A percentile compares a stretch with the other conserved stretches of the same genome.
Evolutionary conservation across 345 rosid species (phyloP).

Genomic region (Moricandia arvensis): DNA sequence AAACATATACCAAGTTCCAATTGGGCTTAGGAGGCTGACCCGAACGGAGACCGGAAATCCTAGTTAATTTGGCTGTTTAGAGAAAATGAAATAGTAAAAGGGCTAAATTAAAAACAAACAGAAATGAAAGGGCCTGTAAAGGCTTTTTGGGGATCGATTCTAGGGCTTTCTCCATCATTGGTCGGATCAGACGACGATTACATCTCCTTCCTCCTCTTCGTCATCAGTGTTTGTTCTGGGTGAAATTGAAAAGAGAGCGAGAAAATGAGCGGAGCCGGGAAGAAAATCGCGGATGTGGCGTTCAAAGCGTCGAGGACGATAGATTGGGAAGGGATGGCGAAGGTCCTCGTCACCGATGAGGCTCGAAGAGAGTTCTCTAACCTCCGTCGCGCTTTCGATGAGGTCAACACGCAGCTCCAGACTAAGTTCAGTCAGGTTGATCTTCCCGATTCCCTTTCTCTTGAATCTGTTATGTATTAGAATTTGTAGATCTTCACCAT

Average conservation of each 20-base stretch:
- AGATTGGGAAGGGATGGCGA: constrained; percentile 97
- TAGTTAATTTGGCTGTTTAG: no score
- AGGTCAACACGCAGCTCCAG: constrained; percentile 80
- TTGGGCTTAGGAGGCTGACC: no score
- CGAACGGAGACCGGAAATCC: no score
- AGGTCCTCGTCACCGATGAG: constrained; percentile 81
- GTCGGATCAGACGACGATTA: not conserved
- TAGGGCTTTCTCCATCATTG: not conserved
- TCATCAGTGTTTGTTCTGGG: not conserved
- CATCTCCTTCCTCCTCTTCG: not conserved
- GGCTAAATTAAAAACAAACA: not conserved
- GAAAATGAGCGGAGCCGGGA: constrained; percentile 50
- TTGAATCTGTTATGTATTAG: not conserved
- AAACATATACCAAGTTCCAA: no score
- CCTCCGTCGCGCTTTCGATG: constrained; percentile 93
- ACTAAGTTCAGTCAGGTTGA: constrained; percentile 91
- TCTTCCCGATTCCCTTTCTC: not conserved
- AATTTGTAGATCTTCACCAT: not conserved
- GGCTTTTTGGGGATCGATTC: not conserved
- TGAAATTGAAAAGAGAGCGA: not conserved
- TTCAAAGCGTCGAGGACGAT: constrained; percentile 81
- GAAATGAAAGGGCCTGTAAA: not conserved
- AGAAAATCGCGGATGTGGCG: constrained; percentile 79
- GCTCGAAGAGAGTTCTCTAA: constrained; percentile 91
- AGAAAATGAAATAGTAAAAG: not conserved